Base-by-base conservation (phyloP, 805 yeast genomes). In the Cyberlindnera xylosilytica region DNA sequence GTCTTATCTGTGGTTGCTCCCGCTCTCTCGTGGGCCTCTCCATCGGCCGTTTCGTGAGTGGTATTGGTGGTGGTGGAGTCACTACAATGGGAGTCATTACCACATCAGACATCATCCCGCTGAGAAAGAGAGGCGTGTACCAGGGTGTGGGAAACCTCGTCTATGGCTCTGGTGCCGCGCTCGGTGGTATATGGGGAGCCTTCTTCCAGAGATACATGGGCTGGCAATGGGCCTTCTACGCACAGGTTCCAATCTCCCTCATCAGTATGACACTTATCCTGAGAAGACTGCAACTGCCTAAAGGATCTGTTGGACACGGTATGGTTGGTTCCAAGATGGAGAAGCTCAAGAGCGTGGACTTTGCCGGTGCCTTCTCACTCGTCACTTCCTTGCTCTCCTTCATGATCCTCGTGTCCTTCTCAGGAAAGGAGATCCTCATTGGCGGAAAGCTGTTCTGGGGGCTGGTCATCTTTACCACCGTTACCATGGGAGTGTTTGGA, bases 11-110 rank as follows among this genome's bases (percentile, higher is more conserved):
- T 32, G 70, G 66, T 6, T 27, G 43, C 4, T 49, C 60, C 6
- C 47, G 44, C 18, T 27, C 45, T 5, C 45, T 61, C 9, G 20
- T 47, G 8, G 51, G 53, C 0, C 51, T 77, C 55, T 55, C 73
- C 49, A 41, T 73, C n/a, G 83, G 83, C 3, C 66, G 86, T 52
- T 76, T 84, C 52, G 67, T 87, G 37, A 78, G 91, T 6, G 96
- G 96, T 6, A 73, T 83, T 41, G 96, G 95, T 12, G 95, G 95
- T n/a, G 90, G 95, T 8, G 96, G 96, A 0, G 70, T 87, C 56
- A 76, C 83, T 26, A 69, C 88, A 0, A 62, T 87, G 42, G 74
- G 84, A 12, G 81, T 91, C 2, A 83, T 87, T 49, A 74, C 89
- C 2, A 71, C 81, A 55, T 76, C 84, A 16, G 96, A 87, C 60